Conservation (phyloP, 768 basidiomycete genomes). For the Polyporus arcularius region DNA sequence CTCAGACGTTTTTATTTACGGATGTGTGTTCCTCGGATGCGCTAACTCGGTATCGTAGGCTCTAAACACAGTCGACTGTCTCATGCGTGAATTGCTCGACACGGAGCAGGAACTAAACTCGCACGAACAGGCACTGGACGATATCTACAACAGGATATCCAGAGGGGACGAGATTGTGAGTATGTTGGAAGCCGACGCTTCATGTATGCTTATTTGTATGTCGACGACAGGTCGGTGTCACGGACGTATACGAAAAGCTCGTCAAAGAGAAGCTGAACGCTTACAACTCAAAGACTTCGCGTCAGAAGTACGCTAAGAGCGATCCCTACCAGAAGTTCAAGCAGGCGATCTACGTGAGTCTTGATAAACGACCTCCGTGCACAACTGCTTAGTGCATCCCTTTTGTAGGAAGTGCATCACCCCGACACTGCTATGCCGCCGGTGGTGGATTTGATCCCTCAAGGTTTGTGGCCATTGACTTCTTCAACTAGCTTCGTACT, state of each 20-base stretch:
- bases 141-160: constrained; percentile 56
- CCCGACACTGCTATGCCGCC: constrained; percentile 74
- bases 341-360: constrained; percentile 65
- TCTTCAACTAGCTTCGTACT: background rate
- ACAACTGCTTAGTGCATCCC: background rate
- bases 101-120: constrained; percentile 59
- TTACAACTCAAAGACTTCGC: constrained; percentile 62
- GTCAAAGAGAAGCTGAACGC: constrained; percentile 43
- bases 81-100: constrained; percentile 73
- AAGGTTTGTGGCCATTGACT: constrained; percentile 47
- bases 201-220: background rate
- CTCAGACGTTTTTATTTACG: no score
- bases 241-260: constrained; percentile 51
- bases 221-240: constrained; percentile 48
- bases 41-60: constrained; percentile 40
- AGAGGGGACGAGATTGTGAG: constrained; percentile 63
- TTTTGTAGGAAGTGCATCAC: constrained; percentile 62
- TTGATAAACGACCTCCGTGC: background rate
- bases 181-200: constrained; percentile 3
- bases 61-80: constrained; percentile 57
- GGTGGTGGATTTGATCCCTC: constrained; percentile 67
- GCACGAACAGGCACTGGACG: constrained; percentile 55
- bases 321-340: constrained; percentile 63
- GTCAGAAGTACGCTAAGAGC: constrained; percentile 76
- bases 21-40: background rate